phyloP scores from a whole-genome alignment of 768 basidiomycete genomes.

The Lactarius trivialis region DNA sequence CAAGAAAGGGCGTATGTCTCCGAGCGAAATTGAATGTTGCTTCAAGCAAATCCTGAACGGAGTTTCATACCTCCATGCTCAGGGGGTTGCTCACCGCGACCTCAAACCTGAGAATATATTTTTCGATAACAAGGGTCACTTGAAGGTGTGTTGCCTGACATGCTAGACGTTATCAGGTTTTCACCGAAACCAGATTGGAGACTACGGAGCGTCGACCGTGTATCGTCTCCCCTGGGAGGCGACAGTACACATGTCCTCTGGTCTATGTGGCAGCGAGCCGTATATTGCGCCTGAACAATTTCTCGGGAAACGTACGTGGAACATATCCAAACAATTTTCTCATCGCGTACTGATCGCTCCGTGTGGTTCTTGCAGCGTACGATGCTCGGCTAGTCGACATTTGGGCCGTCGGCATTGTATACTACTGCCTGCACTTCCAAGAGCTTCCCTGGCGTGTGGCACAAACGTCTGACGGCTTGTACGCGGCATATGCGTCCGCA shows the following conservation, averaged over 20 bases:
- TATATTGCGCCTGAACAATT: constrained; percentile 99
- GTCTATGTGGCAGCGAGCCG: constrained; percentile 94
- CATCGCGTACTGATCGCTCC: constrained; percentile 35
- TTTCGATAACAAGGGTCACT: constrained; percentile 84
- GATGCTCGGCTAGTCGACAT: constrained; percentile 96
- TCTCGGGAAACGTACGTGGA: constrained; percentile 83
- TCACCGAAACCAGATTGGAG: constrained; percentile 68
- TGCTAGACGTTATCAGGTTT: constrained; percentile 13
- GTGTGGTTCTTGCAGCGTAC: constrained; percentile 56
- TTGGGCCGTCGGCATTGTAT: constrained; percentile 95
- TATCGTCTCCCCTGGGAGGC: constrained; percentile 98
- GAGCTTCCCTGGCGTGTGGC: constrained; percentile 98
- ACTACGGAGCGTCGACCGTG: constrained; percentile 98
- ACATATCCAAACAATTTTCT: constrained; percentile 27
- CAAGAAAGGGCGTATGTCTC: constrained; percentile 91
- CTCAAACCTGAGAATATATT: constrained; percentile 98
- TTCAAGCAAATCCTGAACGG: constrained; percentile 94
- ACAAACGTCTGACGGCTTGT: constrained; percentile 74
- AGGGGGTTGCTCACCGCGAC: constrained; percentile 97
- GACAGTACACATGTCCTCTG: constrained; percentile 94
- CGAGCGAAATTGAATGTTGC: constrained; percentile 91
- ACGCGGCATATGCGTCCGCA: constrained; percentile 63
- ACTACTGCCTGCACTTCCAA: constrained; percentile 97
- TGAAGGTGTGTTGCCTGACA: constrained; percentile 59
- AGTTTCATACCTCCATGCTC: constrained; percentile 85